Evolutionary conservation across 2,329 filamentous ascomycete genomes (phyloP), one percentile per base, ranked within the genome.

Genomic region (Pseudogymnoascus sp.): DNA sequence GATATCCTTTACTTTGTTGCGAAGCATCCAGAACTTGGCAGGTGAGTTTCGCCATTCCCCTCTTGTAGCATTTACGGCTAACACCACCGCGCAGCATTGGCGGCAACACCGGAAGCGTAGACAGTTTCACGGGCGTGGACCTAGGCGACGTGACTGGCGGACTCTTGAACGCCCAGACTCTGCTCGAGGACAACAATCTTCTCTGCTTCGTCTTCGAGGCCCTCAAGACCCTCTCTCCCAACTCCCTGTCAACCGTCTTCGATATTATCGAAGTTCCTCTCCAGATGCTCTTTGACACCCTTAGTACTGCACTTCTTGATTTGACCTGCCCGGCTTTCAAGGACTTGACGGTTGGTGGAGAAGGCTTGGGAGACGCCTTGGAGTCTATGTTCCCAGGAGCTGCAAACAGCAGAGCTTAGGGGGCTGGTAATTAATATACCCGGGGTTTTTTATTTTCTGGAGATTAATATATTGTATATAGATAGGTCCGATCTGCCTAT

Each of bases 71-170:
- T 9, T 30, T 18, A 12, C 1, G 5, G 8, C 56, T 59, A 39
- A 59, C 56, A 48, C 9, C 4, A 45, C 9, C 6, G 28, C 15
- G 10, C 30, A 41, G 26, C 23, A 45, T 82, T 21, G 80, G 80
- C 3, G 80, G 80, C 9, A 82, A 82, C 65, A 74, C 74, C 5
- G 78, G 79, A 19, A 72, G 71, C 3, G 73, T 77, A 15, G 77
- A 82, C 68, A 76, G 73, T 23, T 82, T 81, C 65, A 71, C 74
- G 2, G 78, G 78, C 3, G 65, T 82, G 52, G 68, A 76, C 63
- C 55, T 76, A 1, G 62, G 62, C 2, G 67, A 79, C 58, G 26
- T 79, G 13, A 76, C 75, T 9, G 73, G 74, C 18, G 76, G 76
- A 52, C 65, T 80, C 0, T 73, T 75, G 62, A 79, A 77, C 63